A percentile compares a stretch with the other conserved stretches of the same genome.
phyloP scores from a whole-genome alignment of 108 stramenopile species.

The Phaeodactylum tricornutum region DNA sequence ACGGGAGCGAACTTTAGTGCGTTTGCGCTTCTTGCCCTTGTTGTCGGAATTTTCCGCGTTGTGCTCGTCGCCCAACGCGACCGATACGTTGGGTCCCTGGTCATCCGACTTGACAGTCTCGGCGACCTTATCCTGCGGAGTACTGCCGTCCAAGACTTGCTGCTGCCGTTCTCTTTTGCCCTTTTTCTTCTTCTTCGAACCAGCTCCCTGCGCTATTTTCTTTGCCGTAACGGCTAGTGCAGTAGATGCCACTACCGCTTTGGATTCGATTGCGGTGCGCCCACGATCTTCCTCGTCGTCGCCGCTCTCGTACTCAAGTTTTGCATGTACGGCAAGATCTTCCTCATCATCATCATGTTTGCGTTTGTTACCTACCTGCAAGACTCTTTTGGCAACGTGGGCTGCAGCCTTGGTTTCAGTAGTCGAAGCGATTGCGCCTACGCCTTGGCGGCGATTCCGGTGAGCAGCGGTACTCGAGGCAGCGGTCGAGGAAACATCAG shows the following conservation, averaged over 20 bases:
- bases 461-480: conserved; percentile 14
- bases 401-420: neutral
- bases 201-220: neutral
- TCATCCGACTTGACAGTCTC: conserved; percentile 1
- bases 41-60: neutral
- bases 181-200: conserved; percentile 46
- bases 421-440: no score
- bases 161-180: conserved; percentile 47
- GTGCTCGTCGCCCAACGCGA: neutral
- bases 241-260: neutral
- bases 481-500: neutral
- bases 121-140: neutral
- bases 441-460: conserved; percentile 40
- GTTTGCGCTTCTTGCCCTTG: conserved; percentile 16
- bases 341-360: conserved; percentile 38
- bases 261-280: conserved; percentile 35
- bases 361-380: conserved; percentile 43
- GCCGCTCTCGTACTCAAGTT: conserved; percentile 11
- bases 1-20: conserved; percentile 48
- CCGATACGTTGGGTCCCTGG: neutral
- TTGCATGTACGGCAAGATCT: conserved; percentile 1
- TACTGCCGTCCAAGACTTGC: conserved; percentile 5
- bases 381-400: conserved; percentile 9
- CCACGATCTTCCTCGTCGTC: conserved; percentile 57
- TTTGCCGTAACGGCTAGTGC: neutral